Evolutionary conservation across 2,329 filamentous ascomycete species (phyloP), one percentile per base, ranked within the genome.

Genomic region (Dothideomycetes sp.): DNA sequence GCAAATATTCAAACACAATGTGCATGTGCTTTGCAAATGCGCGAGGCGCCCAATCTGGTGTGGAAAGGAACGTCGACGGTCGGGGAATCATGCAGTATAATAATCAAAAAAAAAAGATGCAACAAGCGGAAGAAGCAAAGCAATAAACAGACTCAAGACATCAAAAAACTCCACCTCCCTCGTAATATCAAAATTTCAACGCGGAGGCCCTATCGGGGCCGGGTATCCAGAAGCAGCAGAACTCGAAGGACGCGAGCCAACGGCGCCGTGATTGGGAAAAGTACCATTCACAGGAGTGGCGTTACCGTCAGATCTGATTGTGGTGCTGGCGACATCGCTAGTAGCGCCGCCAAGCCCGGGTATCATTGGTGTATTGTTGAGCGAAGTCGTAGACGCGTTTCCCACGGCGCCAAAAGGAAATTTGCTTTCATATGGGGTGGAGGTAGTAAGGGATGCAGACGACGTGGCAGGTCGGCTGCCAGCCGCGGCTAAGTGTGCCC

Each of bases 381-480:
- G 52, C 41, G 58, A 61, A 47, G 49, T 56, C 46, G 57, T 56
- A 39, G 57, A 60, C 27, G 54, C 55, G 40, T 60, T 60, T 43
- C 56, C 56, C 45, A 56, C 55, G 49, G 58, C 61, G 59, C 73
- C 72, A 62, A 78, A 77, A 57, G 75, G 72, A 63, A 78, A 77
- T 61, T 77, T 78, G 52, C 65, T 84, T 55, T 68, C 61, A 72
- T 60, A 81, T 69, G 47, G 80, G 72, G 47, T 68, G 65, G 62
- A 40, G 19, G 36, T 32, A 19, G 66, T 68, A 59, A 76, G 63
- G 54, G 79, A 62, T 60, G 80, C 82, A 56, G 58, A 80, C 68
- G 53, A 70, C 68, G 61, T 71, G 57, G 75, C 77, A 58, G 78
- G 83, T 54, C 75, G 73, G 51, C 79, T 74, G 51, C 76, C 75